Percentiles rank a stretch among this genome's conserved stretches.
These are phyloP conservation scores for Trichophyton equinum DNA, from an alignment of 2,329 filamentous ascomycete species.

Conservation along the genomic window DNA sequence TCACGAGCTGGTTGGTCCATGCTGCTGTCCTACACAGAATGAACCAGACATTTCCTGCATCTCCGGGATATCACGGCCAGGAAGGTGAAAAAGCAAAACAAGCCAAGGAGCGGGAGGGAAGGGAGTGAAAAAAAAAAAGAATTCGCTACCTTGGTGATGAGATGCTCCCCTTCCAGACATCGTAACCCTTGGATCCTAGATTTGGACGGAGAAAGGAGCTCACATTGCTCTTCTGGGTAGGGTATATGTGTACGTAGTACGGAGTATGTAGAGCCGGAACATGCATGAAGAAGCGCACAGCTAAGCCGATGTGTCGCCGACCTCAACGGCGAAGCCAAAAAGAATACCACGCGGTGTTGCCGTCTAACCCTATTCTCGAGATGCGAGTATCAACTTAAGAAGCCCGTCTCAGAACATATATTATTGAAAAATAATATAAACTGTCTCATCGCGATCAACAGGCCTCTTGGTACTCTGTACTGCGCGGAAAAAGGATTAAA, in stretches of 20 bases:
- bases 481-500: too few species aligned
- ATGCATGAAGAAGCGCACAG: neutral
- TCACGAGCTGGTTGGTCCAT: neutral
- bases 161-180: too few species aligned
- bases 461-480: too few species aligned
- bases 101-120: conserved; percentile 1
- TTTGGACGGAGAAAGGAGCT: neutral
- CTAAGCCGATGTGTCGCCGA: neutral
- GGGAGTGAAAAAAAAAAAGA: neutral
- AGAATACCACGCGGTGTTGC: neutral
- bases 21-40: neutral
- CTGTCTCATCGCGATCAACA: neutral
- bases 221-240: neutral
- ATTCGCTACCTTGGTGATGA: neutral
- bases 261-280: neutral
- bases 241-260: neutral
- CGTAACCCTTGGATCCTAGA: neutral
- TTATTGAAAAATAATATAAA: neutral
- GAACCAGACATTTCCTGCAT: neutral
- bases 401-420: neutral
- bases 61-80: neutral
- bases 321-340: neutral
- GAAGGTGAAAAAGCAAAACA: conserved; percentile 1
- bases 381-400: neutral
- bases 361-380: neutral